A percentile compares a stretch with the other conserved stretches of the same genome.
Conservation (phyloP, 805 yeast genomes). For the Cephaloascus fragrans region DNA sequence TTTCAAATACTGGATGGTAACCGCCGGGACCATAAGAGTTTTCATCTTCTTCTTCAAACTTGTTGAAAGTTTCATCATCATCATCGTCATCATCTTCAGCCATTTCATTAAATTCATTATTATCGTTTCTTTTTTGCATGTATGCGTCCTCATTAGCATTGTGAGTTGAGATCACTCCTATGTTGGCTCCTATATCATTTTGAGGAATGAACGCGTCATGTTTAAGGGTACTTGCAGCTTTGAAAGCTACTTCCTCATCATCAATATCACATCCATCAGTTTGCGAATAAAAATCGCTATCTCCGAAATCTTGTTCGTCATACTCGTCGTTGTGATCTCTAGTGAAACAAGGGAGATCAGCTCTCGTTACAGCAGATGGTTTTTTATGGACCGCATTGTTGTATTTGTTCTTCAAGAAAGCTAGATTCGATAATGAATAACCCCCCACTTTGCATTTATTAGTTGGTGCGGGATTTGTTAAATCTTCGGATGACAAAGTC, state of each 20-base stretch:
- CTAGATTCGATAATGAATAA: background rate
- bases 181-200: background rate
- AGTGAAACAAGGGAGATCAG: too few species aligned
- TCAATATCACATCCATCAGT: too few species aligned
- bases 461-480: background rate
- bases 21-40: constrained; percentile 52
- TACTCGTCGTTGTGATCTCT: too few species aligned
- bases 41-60: constrained; percentile 35
- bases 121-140: too few species aligned
- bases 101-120: too few species aligned
- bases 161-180: background rate
- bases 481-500: background rate
- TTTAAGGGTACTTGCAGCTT: background rate
- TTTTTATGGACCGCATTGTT: too few species aligned
- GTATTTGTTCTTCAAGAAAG: background rate
- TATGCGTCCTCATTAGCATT: too few species aligned
- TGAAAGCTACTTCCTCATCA: too few species aligned
- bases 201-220: background rate
- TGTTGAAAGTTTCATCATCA: constrained; percentile 13
- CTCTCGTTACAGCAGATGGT: too few species aligned
- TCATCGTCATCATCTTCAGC: constrained; percentile 16
- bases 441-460: too few species aligned
- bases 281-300: too few species aligned
- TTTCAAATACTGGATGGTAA: constrained; percentile 51
- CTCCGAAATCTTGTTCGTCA: too few species aligned